phyloP scores from a whole-genome alignment of 169 alveolate species.

The Cryptosporidium sp. region DNA sequence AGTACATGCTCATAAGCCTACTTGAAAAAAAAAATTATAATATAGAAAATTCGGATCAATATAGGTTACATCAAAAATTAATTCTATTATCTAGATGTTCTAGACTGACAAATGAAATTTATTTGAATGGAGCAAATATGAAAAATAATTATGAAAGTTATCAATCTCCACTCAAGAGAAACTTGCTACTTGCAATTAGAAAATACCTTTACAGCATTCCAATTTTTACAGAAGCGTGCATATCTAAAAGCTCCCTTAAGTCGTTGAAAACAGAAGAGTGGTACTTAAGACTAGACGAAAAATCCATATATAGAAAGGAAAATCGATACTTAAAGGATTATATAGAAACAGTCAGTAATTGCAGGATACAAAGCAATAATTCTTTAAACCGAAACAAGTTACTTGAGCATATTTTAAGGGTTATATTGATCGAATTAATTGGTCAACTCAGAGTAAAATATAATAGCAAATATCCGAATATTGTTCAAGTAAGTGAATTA shows the following conservation, averaged over 20 bases:
- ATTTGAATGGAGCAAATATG: not conserved
- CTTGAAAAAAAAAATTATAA: conserved; percentile 17
- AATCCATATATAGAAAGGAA: not conserved
- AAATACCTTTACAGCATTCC: conserved; percentile 38
- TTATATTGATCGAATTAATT: conserved; percentile 31
- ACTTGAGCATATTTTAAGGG: conserved; percentile 14
- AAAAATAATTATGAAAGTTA: not conserved
- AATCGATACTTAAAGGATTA: not conserved
- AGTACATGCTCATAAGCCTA: conserved; percentile 20
- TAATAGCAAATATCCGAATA: conserved; percentile 8
- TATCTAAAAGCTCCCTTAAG: conserved; percentile 19
- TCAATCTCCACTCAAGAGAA: not conserved
- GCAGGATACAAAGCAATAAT: not conserved
- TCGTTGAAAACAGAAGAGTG: conserved; percentile 18
- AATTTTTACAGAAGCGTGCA: conserved; percentile 46
- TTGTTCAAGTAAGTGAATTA: conserved; percentile 14
- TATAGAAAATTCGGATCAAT: conserved; percentile 10
- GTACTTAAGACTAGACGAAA: not conserved
- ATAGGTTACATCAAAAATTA: conserved; percentile 39
- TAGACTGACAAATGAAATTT: conserved; percentile 14
- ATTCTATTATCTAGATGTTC: conserved; percentile 68
- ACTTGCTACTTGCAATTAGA: conserved; percentile 53
- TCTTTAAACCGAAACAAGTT: not conserved
- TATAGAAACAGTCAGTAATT: not conserved
- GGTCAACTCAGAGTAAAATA: conserved; percentile 5